Evolutionary conservation across 495 filamentous ascomycete species (phyloP), one percentile per base, ranked within the genome.

Genomic region (Penicillium soppii): DNA sequence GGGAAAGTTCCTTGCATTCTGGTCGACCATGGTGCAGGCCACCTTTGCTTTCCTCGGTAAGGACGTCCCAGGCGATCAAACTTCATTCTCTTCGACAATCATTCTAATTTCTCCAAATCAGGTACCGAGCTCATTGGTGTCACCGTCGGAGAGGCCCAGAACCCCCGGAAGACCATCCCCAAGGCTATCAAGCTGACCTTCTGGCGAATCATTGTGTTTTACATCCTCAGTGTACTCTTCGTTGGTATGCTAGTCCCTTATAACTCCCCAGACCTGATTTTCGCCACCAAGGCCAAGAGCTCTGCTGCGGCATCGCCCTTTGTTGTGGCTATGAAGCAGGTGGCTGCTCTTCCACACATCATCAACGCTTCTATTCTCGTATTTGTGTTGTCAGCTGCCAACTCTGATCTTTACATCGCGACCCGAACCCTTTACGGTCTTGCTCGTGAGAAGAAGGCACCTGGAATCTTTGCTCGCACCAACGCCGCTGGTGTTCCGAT

Each of bases 141-240:
- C 22, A 82, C 82, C 4, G 80, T 80, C 21, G 80, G 81, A 27
- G 90, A 96, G 69, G 85, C 88, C 8, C 78, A 79, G 33, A 90
- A 90, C 63, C 91, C 91, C 0, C 77, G 84, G 52, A 83, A 82
- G 61, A 84, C 84, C 4, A 86, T 95, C 55, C 90, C 90, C 20
- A 76, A 78, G 50, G 91, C 91, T 10, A 86, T 87, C 50, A 87
- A 84, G 50, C 81, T 89, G 59, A 89, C 88, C 55, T 92, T 96
- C 71, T 91, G 82, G 74, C 87, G 90, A 40, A 92, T 96, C 63
- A 58, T 87, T 47, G 74, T 94, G 65, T 95, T 96, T 75, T 96
- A 94, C 70, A 59, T 80, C 7, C 57, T 81, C 27, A 74, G 68
- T 20, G 76, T 82, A 4, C 57, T 83, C 4, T 67, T 82, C 25